phyloP scores from a whole-genome alignment of 768 basidiomycete genomes.

The Psilocybe cubensis region DNA sequence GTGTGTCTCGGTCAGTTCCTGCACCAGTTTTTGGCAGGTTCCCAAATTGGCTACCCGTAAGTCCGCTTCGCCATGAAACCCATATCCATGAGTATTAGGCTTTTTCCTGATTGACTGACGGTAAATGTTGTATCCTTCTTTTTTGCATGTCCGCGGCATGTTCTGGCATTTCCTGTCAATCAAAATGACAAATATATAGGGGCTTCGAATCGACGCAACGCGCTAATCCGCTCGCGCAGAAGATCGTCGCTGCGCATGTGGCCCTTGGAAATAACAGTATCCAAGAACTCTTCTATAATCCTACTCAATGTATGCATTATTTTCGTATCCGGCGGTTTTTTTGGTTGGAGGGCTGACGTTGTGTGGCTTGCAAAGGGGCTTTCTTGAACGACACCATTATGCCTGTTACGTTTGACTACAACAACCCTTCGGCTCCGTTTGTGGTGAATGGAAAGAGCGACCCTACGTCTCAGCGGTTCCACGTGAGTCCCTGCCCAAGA shows the following conservation, averaged over 20 bases:
- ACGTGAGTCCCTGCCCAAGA: constrained; percentile 32
- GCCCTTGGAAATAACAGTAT: constrained; percentile 38
- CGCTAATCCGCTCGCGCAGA: constrained; percentile 60
- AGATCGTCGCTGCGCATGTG: constrained; percentile 58
- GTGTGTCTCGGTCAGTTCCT: constrained; percentile 67
- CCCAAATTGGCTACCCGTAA: constrained; percentile 52
- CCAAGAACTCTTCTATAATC: constrained; percentile 48
- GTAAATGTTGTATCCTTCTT: not conserved
- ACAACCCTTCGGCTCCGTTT: constrained; percentile 42
- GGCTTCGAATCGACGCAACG: constrained; percentile 60
- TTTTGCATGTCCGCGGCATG: not conserved
- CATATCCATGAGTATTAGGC: too few species aligned
- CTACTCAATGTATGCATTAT: constrained; percentile 52
- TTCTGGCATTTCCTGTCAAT: not conserved
- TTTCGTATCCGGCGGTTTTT: not conserved
- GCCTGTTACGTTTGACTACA: constrained; percentile 45
- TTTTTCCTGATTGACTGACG: too few species aligned
- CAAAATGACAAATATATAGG: constrained; percentile 27
- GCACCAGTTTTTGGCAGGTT: constrained; percentile 57
- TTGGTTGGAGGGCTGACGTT: not conserved
- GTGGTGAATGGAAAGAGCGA: constrained; percentile 47
- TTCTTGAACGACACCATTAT: constrained; percentile 50
- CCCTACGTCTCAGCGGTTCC: constrained; percentile 52
- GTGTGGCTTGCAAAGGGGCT: constrained; percentile 36
- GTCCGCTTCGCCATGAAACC: constrained; percentile 24